phyloP scores from a whole-genome alignment of 345 rosid genomes.

The Salix arbutifolia region DNA sequence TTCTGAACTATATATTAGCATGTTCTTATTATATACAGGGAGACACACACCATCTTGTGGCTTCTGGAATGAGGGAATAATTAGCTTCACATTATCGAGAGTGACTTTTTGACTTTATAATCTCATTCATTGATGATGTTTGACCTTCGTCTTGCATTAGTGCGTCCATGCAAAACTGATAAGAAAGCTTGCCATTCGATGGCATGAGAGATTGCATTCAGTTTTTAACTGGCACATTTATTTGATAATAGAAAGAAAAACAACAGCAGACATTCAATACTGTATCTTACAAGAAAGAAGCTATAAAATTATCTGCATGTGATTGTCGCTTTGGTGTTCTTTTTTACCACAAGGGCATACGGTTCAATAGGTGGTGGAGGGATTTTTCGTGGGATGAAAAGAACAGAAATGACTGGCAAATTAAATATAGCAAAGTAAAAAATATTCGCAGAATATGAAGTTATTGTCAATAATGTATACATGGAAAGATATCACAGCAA shows the following conservation, averaged over 20 bases:
- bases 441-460: background rate
- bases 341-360: background rate
- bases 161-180: background rate
- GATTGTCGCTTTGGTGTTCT: background rate
- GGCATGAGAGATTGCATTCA: background rate
- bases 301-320: background rate
- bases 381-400: background rate
- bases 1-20: background rate
- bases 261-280: background rate
- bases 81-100: background rate
- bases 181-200: background rate
- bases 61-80: background rate
- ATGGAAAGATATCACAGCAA: too few species aligned
- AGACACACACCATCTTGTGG: background rate
- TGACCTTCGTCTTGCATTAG: background rate
- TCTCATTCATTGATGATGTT: background rate
- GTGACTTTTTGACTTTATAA: background rate
- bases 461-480: too few species aligned
- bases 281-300: background rate
- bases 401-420: background rate
- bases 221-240: background rate
- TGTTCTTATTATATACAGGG: background rate
- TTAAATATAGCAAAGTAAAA: background rate
- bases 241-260: background rate
- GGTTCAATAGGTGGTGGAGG: background rate